Base-by-base conservation (phyloP, 495 filamentous ascomycete species). In the Usnea hakonensis region DNA sequence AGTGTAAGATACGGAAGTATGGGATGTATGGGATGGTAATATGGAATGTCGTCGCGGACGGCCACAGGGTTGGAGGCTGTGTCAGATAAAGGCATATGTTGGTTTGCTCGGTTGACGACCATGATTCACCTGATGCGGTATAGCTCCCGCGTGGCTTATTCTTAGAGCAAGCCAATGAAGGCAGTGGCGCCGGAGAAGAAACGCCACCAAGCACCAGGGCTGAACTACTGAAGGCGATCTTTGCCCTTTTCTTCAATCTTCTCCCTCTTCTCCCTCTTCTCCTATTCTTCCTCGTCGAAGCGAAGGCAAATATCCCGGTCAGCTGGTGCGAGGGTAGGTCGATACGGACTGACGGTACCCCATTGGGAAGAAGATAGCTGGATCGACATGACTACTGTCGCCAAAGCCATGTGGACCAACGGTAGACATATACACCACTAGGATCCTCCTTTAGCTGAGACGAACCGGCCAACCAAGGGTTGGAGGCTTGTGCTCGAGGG, bases 361-460 rank as follows among this genome's bases (percentile, higher is more conserved):
- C 14, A 17, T 52, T 32, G 28, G 48, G 48, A 52, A 52, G 26
- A 52, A 19, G 48, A 52, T 52, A 19, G 48, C 48, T 52, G 26
- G 48, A 52, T 52, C 48, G 48, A 52, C 48, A 52, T 14, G n/a
- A 28, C 48, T 52, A 32, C 26, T 32, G 26, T 52, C 48, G 48
- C 48, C 28, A 32, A 19, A 32, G 28, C 26, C 48, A 52, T 52
- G 48, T 52, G 26, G 19, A 32, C 28, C 48, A 52, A 52, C 48
- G 28, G 48, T 33, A 28, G 6, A 52, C 46, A 50, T 32, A 9
- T 32, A 28, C 10, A 52, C 48, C 28, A 6, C 48, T 16, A 28
- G 48, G 26, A 23, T 52, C 16, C 5, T 32, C 14, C 48, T 2
- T 14, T 1, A 26, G 11, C 14, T 11, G 26, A 17, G 26, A 50